Base-by-base conservation (phyloP, 2,329 filamentous ascomycete genomes). In the Fusarium aywerte region DNA sequence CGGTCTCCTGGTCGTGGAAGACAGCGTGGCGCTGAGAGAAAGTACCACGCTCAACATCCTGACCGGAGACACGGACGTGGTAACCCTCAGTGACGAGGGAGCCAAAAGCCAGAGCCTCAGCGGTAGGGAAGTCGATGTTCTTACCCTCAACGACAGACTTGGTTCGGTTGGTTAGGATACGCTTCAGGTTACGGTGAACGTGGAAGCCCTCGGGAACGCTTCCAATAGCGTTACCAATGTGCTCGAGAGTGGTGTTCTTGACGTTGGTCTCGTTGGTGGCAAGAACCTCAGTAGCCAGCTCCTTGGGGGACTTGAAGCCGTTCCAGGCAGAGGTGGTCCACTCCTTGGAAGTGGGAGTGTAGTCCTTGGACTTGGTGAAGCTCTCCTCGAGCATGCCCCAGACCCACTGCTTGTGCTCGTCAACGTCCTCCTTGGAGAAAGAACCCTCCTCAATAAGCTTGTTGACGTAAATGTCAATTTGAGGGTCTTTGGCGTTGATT, bases 271-370 rank as follows among this genome's bases (percentile, higher is more conserved):
- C 90, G 73, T 92, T 88, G 82, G 99, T 96, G 49, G 95, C 94
- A 50, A 99, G 85, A 43, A 98, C 89, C 83, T 99, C 96, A 23
- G 90, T 96, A 31, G 95, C 94, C 67, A 99, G 85, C 81, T 99
- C 96, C 85, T 97, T 98, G 75, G 96, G 96, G 31, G 94, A 97
- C 84, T 98, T 98, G 89, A 99, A 98, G 66, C 95, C 95, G 82
- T 99, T 97, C 96, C 96, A 99, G 57, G 96, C 95, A 50, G 94
- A 97, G 10, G 96, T 98, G 72, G 97, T 89, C 96, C 96, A 99
- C 82, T 99, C 96, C 83, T 97, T 97, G 70, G 94, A 92, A 38
- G 92, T 96, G 43, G 96, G 93, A 80, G 95, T 91, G 82, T 99
- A 99, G 75, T 99, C 95, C 82, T 96, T 98, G 81, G 94, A 97